Evolutionary conservation across 2,329 filamentous ascomycete genomes (phyloP).

Genomic region (Amphichorda felina): DNA sequence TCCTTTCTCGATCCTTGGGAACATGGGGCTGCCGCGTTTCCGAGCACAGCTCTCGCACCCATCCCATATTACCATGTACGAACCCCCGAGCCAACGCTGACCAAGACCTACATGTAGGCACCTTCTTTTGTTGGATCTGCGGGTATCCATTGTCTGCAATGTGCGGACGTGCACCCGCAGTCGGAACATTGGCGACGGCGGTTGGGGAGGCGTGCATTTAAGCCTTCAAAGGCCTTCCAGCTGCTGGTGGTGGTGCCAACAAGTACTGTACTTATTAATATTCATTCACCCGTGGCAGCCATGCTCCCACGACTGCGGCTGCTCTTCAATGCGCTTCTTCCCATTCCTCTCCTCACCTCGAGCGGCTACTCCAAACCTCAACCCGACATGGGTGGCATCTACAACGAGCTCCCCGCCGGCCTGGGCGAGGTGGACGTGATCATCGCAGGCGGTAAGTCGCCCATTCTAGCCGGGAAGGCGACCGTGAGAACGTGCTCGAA

Average conservation of each 20-base stretch:
- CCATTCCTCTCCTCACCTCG: not conserved
- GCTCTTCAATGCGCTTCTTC: not conserved
- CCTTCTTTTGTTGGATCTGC: no score
- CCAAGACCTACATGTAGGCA: no score
- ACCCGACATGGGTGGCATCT: constrained; percentile 1
- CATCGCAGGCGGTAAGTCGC: constrained; percentile 29
- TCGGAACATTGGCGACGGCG: no score
- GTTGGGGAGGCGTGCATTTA: no score
- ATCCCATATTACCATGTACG: no score
- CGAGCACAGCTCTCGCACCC: no score
- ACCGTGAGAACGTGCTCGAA: not conserved
- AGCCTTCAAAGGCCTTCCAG: no score
- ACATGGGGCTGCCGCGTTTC: no score
- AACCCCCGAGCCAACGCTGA: no score
- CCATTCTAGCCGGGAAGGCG: not conserved
- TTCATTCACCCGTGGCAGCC: not conserved
- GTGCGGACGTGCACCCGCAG: no score
- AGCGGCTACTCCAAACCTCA: not conserved
- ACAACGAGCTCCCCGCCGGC: constrained; percentile 10
- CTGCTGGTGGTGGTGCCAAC: not conserved
- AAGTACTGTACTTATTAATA: not conserved
- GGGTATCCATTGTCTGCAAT: no score
- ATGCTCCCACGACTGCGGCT: not conserved
- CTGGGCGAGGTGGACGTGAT: constrained; percentile 36
- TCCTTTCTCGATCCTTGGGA: no score